Conservation (phyloP, 1,139 yeast genomes). For the Suhomyces bribrorum region DNA sequence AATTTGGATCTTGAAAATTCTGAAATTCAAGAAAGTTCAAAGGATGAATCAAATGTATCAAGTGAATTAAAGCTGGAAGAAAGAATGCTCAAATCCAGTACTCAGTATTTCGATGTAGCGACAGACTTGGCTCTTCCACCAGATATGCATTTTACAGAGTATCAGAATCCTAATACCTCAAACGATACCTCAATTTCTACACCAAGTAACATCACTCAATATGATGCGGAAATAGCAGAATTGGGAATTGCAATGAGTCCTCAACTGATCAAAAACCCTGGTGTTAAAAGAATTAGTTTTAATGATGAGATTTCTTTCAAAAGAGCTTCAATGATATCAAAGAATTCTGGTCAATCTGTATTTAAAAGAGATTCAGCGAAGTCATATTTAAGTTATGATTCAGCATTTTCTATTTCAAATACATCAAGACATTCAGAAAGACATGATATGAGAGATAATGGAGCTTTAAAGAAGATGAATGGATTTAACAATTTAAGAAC, state of each 20-base stretch:
- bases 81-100: constrained; percentile 15
- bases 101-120: constrained; percentile 25
- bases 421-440: constrained; percentile 21
- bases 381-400: constrained; percentile 58
- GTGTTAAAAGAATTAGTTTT: constrained; percentile 30
- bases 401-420: constrained; percentile 47
- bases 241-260: constrained; percentile 50
- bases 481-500: constrained; percentile 41
- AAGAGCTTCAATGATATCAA: constrained; percentile 26
- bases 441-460: constrained; percentile 16
- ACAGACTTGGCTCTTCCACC: constrained; percentile 23
- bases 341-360: constrained; percentile 29
- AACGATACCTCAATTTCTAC: constrained; percentile 37
- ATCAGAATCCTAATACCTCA: constrained; percentile 23
- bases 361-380: constrained; percentile 42
- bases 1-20: constrained; percentile 33
- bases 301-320: constrained; percentile 19
- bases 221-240: constrained; percentile 46
- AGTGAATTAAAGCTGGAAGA: constrained; percentile 1
- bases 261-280: constrained; percentile 25
- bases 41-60: constrained; percentile 7
- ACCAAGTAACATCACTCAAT: constrained; percentile 44
- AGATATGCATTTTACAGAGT: constrained; percentile 3
- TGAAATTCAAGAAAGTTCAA: constrained; percentile 11
- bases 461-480: constrained; percentile 34